phyloP scores from a whole-genome alignment of 495 filamentous ascomycete species.

The Filosporella fistucella region DNA sequence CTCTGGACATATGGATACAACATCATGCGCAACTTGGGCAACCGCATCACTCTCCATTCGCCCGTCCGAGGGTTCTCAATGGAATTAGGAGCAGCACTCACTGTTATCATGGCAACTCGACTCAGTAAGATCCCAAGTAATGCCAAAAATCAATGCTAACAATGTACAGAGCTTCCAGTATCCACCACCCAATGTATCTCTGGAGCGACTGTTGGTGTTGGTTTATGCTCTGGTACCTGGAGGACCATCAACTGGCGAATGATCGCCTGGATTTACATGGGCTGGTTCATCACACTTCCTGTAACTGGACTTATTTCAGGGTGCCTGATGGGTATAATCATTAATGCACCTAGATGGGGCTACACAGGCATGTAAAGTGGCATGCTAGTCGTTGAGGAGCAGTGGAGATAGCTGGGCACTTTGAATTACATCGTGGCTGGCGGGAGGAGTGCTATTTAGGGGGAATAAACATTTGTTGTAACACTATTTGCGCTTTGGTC shows the following conservation, averaged over 20 bases:
- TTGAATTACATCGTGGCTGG: too few species aligned
- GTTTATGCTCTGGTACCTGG: constrained; percentile 52
- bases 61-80: constrained; percentile 65
- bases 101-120: constrained; percentile 59
- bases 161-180: not conserved
- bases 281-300: constrained; percentile 56
- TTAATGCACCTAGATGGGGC: constrained; percentile 48
- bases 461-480: too few species aligned
- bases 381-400: too few species aligned
- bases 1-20: constrained; percentile 71
- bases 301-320: constrained; percentile 52
- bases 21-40: constrained; percentile 65
- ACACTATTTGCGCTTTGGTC: too few species aligned
- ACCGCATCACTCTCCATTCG: constrained; percentile 62
- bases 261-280: constrained; percentile 54
- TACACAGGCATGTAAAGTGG: too few species aligned
- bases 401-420: too few species aligned
- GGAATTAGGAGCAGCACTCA: constrained; percentile 63
- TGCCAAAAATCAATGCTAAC: too few species aligned
- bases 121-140: too few species aligned
- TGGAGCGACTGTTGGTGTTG: constrained; percentile 51
- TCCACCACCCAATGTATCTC: not conserved
- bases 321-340: constrained; percentile 50
- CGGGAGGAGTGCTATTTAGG: too few species aligned
- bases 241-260: constrained; percentile 58